phyloP scores from a whole-genome alignment of 352 stramenopile species.

The Globisporangium okanoganense region DNA sequence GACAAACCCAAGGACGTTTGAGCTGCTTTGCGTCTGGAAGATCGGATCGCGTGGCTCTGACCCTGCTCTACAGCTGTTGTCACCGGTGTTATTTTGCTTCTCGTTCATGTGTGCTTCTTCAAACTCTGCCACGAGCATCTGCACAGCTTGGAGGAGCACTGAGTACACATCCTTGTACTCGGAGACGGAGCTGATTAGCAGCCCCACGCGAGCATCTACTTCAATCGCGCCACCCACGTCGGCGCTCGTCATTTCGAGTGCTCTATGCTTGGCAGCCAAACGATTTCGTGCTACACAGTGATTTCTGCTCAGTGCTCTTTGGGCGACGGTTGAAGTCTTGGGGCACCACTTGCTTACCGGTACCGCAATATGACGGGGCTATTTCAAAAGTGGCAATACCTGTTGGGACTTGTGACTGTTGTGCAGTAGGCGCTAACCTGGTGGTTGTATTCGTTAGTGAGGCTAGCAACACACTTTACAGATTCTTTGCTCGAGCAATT shows the following conservation, averaged over 20 bases:
- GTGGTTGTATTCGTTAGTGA: neutral
- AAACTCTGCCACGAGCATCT: constrained; percentile 21
- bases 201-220: constrained; percentile 18
- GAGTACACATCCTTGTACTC: constrained; percentile 30
- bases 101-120: neutral
- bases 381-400: constrained; percentile 1
- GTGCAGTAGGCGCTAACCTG: neutral
- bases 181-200: constrained; percentile 27
- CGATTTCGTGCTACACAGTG: neutral
- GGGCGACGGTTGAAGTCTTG: neutral
- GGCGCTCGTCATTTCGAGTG: neutral
- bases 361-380: neutral
- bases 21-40: neutral
- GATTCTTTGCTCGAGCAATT: neutral
- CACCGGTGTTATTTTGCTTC: neutral
- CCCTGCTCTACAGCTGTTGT: neutral
- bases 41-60: neutral
- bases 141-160: constrained; percentile 22
- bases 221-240: constrained; percentile 5
- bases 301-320: neutral
- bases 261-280: neutral
- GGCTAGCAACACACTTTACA: neutral
- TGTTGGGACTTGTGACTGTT: neutral
- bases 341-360: neutral
- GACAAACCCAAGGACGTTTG: neutral